Evolutionary conservation across 768 basidiomycete species (phyloP), one percentile per base, ranked within the genome.

Genomic region (Russula virescens): DNA sequence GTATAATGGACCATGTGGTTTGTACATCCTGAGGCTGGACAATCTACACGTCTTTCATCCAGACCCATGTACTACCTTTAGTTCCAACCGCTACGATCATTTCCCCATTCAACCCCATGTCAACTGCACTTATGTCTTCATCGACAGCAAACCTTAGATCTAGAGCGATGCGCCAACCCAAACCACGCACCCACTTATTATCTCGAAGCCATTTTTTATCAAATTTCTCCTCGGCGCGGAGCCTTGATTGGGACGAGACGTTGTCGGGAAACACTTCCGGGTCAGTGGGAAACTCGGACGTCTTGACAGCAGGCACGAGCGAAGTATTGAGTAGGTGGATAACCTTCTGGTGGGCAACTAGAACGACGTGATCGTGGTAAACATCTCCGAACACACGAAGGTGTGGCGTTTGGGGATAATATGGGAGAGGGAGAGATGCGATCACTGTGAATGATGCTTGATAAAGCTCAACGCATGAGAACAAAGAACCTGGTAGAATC

Each of bases 381-480:
- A 48, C 34, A 19, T 66, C 73, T 19, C 73, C 71, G 3, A 79
- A 77, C 42, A 80, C 75, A 58, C 75, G 79, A 16, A 84, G 60
- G 53, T 79, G 75, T 35, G 83, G 66, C 23, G 71, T 71, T 4
- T 46, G 21, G 2, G 64, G 56, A 65, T 69, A 56, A 73, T 70
- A 10, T 79, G 79, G 63, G 84, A 79, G 19, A 77, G 73, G 59
- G 76, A 75, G 5, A 2, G 76, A 76, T 0, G 87, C 80, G 19
- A 88, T 71, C 19, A 87, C 66, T 61, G 83, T 86, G 75, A 87
- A 88, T 0, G 87, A 88, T 50, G 82, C 88, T 89, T 52, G 25
- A 63, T 25, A 7, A 31, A n/a, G 45, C 19, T 19, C 21, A 21
- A 25, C 23, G 3, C 25, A 34, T 55, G 40, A 59, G 40, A 11